Percentiles rank a stretch among this genome's conserved stretches.
Conservation (phyloP, 1,139 yeast genomes). For the Geotrichum europaeum region DNA sequence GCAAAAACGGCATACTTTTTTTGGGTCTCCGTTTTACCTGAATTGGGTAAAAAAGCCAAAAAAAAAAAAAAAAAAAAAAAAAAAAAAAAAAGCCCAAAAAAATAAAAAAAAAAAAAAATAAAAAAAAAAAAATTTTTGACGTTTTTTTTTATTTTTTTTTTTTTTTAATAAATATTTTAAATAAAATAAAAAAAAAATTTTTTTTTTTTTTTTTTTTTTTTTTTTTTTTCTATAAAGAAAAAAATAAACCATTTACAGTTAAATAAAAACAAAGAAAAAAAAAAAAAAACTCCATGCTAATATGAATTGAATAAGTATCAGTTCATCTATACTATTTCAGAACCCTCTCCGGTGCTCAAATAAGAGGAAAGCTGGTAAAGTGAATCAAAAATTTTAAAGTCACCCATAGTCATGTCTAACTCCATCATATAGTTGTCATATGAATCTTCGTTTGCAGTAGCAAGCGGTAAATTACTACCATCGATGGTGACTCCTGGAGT, state of each 20-base stretch:
- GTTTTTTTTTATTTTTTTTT: too few species aligned
- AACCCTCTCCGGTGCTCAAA: background rate
- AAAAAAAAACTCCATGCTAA: too few species aligned
- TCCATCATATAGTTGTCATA: constrained; percentile 1
- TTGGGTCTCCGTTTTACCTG: background rate
- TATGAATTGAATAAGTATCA: background rate
- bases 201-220: too few species aligned
- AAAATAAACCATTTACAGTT: too few species aligned
- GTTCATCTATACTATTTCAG: background rate
- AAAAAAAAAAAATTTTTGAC: too few species aligned
- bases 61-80: background rate
- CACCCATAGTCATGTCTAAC: background rate
- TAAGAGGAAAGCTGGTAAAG: background rate
- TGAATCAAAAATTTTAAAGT: background rate
- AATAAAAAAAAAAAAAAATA: too few species aligned
- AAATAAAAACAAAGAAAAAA: too few species aligned
- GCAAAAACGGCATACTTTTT: background rate
- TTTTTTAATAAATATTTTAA: too few species aligned
- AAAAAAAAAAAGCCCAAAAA: too few species aligned
- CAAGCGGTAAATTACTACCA: background rate
- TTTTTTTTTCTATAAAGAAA: too few species aligned
- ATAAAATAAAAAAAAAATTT: too few species aligned
- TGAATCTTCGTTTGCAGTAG: background rate
- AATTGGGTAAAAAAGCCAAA: background rate
- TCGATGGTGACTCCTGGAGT: too few species aligned